Evolutionary conservation across 768 basidiomycete genomes (phyloP).

Genomic region (Naganishia vaughanmartiniae): DNA sequence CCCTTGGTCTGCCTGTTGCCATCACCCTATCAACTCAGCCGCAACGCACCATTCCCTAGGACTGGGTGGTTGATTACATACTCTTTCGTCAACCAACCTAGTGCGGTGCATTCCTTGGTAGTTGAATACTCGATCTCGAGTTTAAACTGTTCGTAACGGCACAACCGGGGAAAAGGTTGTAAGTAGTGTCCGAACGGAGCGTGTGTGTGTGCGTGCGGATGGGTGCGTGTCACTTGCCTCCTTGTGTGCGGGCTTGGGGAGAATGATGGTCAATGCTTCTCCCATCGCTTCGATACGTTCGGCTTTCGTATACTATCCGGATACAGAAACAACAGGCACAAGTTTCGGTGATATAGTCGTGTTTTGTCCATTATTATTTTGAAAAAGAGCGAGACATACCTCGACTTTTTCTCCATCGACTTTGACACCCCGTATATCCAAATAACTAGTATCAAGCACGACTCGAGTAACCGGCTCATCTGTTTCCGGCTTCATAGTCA

Average conservation of each 20-base stretch:
- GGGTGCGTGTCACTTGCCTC: background rate
- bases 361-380: background rate
- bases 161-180: background rate
- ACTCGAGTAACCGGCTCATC: slow-evolving; percentile 54
- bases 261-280: slow-evolving; percentile 64
- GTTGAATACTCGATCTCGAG: slow-evolving; percentile 69
- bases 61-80: too few species aligned
- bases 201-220: too few species aligned
- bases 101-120: slow-evolving; percentile 68
- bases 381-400: slow-evolving; percentile 54
- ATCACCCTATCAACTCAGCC: too few species aligned
- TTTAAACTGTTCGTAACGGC: slow-evolving; percentile 53
- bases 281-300: slow-evolving; percentile 63
- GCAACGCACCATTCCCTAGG: too few species aligned
- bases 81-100: slow-evolving; percentile 86
- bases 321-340: background rate
- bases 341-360: background rate
- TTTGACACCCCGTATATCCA: slow-evolving; percentile 61
- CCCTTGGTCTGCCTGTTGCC: slow-evolving; percentile 89
- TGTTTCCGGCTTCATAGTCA: slow-evolving; percentile 61
- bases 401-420: slow-evolving; percentile 58
- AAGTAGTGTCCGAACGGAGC: background rate
- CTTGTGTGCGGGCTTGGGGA: slow-evolving; percentile 55
- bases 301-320: slow-evolving; percentile 30
- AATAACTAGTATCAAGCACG: slow-evolving; percentile 67